These are phyloP conservation scores for Bassia scoparia DNA, from an alignment of 148 eudicot genomes.

Conservation along the genomic window DNA sequence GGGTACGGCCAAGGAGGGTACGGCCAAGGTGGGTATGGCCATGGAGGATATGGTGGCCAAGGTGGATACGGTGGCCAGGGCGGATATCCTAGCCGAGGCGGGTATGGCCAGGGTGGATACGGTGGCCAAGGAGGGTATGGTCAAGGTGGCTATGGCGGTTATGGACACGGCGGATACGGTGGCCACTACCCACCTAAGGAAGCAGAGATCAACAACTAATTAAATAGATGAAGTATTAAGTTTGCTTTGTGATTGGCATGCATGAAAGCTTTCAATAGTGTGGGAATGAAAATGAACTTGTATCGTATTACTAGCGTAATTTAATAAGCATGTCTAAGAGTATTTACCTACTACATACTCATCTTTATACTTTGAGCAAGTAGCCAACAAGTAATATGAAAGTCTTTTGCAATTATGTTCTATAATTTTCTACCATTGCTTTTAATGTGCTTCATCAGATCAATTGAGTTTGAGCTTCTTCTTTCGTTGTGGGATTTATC, in stretches of 20 bases:
- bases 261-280: background rate
- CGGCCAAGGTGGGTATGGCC: background rate
- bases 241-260: background rate
- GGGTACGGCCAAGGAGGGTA: slow-evolving; percentile 8
- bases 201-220: slow-evolving; percentile 4
- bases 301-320: too few species aligned
- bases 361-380: too few species aligned
- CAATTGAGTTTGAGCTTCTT: too few species aligned
- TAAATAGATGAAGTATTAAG: background rate
- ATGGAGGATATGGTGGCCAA: slow-evolving; percentile 3
- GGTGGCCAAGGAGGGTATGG: slow-evolving; percentile 13
- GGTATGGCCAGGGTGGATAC: background rate
- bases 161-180: slow-evolving; percentile 9
- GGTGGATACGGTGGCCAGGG: slow-evolving; percentile 6
- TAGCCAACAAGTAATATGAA: too few species aligned
- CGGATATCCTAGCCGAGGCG: background rate
- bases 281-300: background rate
- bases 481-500: too few species aligned
- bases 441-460: too few species aligned
- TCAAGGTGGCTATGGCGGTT: slow-evolving; percentile 11
- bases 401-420: too few species aligned
- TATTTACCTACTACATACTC: too few species aligned
- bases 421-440: too few species aligned
- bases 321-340: too few species aligned
- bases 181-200: slow-evolving; percentile 3